Evolutionary conservation across 2,329 filamentous ascomycete genomes (phyloP).

Genomic region (Ophiostoma sp.): DNA sequence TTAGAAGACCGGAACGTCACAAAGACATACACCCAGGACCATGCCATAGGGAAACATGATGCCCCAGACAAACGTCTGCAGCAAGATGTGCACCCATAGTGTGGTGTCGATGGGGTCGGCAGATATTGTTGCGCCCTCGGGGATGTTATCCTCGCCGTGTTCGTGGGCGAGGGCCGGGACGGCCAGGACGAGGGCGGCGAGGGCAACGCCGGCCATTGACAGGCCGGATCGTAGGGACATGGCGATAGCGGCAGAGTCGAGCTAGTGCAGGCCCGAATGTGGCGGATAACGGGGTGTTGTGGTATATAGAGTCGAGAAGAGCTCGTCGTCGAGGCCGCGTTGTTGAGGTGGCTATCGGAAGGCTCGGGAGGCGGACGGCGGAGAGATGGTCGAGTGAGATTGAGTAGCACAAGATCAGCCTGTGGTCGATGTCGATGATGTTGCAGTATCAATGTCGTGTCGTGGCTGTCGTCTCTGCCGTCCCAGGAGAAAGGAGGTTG

Average conservation of each 20-base stretch:
- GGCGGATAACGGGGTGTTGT: neutral
- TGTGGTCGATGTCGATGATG: neutral
- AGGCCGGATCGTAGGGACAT: constrained; percentile 19
- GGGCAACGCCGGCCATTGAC: constrained; percentile 13
- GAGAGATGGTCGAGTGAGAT: constrained; percentile 3
- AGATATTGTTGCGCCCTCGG: constrained; percentile 65
- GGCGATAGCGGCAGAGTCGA: neutral
- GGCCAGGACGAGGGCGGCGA: constrained; percentile 23
- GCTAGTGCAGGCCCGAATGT: neutral
- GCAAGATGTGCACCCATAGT: constrained; percentile 88
- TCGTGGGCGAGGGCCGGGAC: constrained; percentile 41
- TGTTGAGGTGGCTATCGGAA: constrained; percentile 16
- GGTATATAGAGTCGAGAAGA: neutral
- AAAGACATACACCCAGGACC: constrained; percentile 72
- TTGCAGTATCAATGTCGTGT: neutral
- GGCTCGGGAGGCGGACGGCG: constrained; percentile 12
- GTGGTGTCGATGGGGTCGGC: constrained; percentile 68
- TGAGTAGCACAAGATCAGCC: neutral
- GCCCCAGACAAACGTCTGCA: constrained; percentile 83
- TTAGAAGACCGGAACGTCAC: constrained; percentile 22
- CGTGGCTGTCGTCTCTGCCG: constrained; percentile 12
- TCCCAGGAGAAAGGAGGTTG: constrained; percentile 13
- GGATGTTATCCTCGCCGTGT: constrained; percentile 52
- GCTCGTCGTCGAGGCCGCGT: neutral
- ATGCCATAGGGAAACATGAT: constrained; percentile 91